phyloP scores from a whole-genome alignment of 257 asterid species.

The Ocimum tenuiflorum region DNA sequence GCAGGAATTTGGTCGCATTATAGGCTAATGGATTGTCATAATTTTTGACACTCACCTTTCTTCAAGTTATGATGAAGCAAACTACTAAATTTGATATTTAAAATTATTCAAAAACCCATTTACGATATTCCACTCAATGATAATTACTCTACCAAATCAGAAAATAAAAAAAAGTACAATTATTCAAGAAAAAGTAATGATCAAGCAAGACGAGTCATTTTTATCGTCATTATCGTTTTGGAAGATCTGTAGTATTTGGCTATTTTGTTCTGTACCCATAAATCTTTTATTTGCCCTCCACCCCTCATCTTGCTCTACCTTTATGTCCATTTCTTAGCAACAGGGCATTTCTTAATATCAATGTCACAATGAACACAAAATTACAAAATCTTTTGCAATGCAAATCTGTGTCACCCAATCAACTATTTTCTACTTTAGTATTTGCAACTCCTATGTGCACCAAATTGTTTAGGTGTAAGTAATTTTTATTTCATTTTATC shows the following conservation, averaged over 20 bases:
- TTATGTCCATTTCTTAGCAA: constrained; percentile 11
- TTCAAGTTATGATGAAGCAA: background rate
- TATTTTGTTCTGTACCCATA: constrained; percentile 4
- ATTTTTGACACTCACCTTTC: no score
- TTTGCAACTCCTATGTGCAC: background rate
- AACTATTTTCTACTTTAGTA: background rate
- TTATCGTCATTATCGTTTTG: constrained; percentile 16
- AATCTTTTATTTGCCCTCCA: background rate
- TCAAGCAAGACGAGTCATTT: constrained; percentile 6
- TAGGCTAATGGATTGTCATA: no score
- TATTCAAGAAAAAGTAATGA: background rate
- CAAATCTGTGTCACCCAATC: background rate
- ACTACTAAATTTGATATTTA: background rate
- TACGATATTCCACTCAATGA: background rate
- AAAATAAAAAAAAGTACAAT: background rate
- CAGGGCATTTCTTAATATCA: background rate
- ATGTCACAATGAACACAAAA: constrained; percentile 13
- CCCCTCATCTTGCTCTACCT: background rate
- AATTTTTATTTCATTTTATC: no score
- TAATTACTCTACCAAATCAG: background rate
- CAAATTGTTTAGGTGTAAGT: no score
- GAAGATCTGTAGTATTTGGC: background rate
- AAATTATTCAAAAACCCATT: background rate
- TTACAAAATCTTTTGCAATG: background rate
- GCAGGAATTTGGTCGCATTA: no score